phyloP scores from a whole-genome alignment of 345 rosid genomes.

The Sonneratia alba region DNA sequence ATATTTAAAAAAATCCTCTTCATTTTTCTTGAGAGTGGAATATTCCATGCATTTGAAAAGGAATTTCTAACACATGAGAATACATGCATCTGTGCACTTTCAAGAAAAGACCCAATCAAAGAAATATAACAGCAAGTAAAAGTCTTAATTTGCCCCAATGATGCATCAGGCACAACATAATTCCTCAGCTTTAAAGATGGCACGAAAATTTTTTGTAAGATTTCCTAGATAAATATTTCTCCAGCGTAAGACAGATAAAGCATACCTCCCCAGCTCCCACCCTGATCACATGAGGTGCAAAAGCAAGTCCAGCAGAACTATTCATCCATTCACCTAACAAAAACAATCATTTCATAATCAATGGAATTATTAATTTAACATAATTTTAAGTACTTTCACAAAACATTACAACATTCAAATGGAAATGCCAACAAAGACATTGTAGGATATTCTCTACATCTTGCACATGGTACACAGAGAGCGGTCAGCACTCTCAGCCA shows the following conservation, averaged over 20 bases:
- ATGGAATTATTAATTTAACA: background rate
- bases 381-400: background rate
- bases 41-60: background rate
- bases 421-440: background rate
- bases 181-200: background rate
- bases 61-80: background rate
- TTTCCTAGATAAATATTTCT: background rate
- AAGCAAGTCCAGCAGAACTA: constrained; percentile 85
- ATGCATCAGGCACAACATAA: background rate
- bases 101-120: background rate
- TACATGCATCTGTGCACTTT: background rate
- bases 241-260: background rate
- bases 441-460: background rate
- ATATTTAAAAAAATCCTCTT: background rate
- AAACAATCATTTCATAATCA: background rate
- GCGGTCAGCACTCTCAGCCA: background rate
- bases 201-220: background rate
- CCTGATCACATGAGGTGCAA: constrained; percentile 84
- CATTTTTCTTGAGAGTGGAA: background rate
- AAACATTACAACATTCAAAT: background rate
- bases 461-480: background rate
- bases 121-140: background rate
- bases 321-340: constrained; percentile 99
- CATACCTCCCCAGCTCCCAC: constrained; percentile 81
- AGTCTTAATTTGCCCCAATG: background rate